Percentiles rank a stretch among this genome's conserved stretches.
Conservation (phyloP, 371 early-diverging fungal genomes). For the Nematocida homosporus region DNA sequence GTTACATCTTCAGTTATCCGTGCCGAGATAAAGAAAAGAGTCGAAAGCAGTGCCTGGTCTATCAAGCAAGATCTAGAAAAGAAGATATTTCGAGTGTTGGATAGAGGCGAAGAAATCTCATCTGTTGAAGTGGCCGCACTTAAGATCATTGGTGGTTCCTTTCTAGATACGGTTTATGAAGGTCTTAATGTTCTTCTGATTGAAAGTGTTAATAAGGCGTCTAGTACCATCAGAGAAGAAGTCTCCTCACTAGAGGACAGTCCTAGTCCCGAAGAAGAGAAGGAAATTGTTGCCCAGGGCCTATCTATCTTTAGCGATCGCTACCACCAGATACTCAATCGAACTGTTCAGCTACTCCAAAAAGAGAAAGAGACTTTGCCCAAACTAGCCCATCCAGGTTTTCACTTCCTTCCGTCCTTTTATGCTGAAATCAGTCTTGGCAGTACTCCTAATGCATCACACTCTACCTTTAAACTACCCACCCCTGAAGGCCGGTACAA, state of each 20-base stretch:
- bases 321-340: neutral
- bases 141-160: slow-evolving; percentile 12
- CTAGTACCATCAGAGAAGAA: neutral
- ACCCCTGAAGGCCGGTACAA: neutral
- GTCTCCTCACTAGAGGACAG: neutral
- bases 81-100: neutral
- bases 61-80: slow-evolving; percentile 35
- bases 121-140: slow-evolving; percentile 5
- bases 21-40: slow-evolving; percentile 26
- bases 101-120: neutral
- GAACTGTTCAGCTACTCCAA: neutral
- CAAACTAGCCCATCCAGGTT: neutral
- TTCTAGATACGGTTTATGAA: slow-evolving; percentile 7
- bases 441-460: neutral
- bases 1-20: neutral
- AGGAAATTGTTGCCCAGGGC: neutral
- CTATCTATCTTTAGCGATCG: neutral
- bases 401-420: slow-evolving; percentile 7
- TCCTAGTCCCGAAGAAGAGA: slow-evolving; percentile 12
- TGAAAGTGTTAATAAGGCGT: slow-evolving; percentile 15
- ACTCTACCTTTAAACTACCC: slow-evolving; percentile 5
- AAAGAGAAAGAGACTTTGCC: neutral
- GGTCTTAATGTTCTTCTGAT: slow-evolving; percentile 2
- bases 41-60: slow-evolving; percentile 24
- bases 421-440: slow-evolving; percentile 15